Conservation (phyloP, 805 yeast genomes). For the Yamadazyma sp. region DNA sequence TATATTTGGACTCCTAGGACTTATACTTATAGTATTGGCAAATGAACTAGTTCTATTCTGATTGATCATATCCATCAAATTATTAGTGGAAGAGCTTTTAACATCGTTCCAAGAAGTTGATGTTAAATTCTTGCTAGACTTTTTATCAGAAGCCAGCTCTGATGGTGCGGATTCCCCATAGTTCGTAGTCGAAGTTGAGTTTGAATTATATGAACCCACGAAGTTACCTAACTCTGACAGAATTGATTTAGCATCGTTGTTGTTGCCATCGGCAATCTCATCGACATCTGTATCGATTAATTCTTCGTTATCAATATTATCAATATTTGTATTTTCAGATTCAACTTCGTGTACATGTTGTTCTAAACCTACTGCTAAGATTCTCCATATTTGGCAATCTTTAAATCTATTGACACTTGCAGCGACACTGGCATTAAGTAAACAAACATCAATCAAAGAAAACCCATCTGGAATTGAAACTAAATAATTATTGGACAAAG, state of each 20-base stretch:
- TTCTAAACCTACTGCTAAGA: slow-evolving; percentile 49
- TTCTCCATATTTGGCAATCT: slow-evolving; percentile 63
- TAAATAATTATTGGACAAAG: slow-evolving; percentile 48
- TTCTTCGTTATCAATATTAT: slow-evolving; percentile 1
- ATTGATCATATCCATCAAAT: slow-evolving; percentile 21
- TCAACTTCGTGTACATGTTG: slow-evolving; percentile 15
- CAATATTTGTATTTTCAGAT: too few relatives aligned
- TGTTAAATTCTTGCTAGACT: slow-evolving; percentile 1
- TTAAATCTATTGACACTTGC: slow-evolving; percentile 47
- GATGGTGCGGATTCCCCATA: slow-evolving; percentile 24
- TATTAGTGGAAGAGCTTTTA: slow-evolving; percentile 17
- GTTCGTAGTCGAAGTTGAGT: slow-evolving; percentile 39
- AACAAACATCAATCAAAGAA: slow-evolving; percentile 52
- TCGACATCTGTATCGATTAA: slow-evolving; percentile 2
- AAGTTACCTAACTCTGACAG: slow-evolving; percentile 38
- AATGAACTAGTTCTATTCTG: slow-evolving; percentile 18
- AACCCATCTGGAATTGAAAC: slow-evolving; percentile 47
- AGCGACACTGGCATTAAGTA: slow-evolving; percentile 56
- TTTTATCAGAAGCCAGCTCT: slow-evolving; percentile 12
- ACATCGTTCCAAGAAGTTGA: slow-evolving; percentile 13
- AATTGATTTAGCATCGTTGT: slow-evolving; percentile 20
- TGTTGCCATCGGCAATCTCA: slow-evolving; percentile 1
- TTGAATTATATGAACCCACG: slow-evolving; percentile 41
- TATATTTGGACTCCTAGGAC: slow-evolving; percentile 16
- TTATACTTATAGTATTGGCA: slow-evolving; percentile 12